Evolutionary conservation across 2,329 filamentous ascomycete species (phyloP).

Genomic region (Colletotrichum siamense): DNA sequence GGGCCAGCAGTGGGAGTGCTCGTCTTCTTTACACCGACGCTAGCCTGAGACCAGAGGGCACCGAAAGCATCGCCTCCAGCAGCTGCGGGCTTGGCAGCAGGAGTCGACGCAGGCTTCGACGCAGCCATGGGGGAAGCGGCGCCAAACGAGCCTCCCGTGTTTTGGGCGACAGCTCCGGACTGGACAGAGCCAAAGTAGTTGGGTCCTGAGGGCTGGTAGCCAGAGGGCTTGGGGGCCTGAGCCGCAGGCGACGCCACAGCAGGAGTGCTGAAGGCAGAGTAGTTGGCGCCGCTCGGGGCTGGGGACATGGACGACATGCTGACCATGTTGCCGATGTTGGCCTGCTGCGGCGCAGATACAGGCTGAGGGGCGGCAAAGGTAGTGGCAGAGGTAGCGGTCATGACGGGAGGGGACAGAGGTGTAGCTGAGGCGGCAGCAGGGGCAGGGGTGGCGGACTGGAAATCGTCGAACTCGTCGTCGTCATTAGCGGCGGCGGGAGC

Average conservation of each 20-base stretch:
- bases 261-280: conserved; percentile 66
- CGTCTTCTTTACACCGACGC: conserved; percentile 76
- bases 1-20: conserved; percentile 68
- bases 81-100: conserved; percentile 58
- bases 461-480: conserved; percentile 94
- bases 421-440: conserved; percentile 55
- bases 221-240: conserved; percentile 60
- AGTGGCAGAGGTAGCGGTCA: conserved; percentile 60
- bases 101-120: conserved; percentile 50
- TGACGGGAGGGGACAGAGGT: conserved; percentile 52
- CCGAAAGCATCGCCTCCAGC: conserved; percentile 87
- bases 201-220: conserved; percentile 79
- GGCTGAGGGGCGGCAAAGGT: conserved; percentile 86
- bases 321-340: conserved; percentile 80
- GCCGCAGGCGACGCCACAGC: conserved; percentile 41
- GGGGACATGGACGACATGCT: conserved; percentile 84
- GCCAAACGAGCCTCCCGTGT: conserved; percentile 25
- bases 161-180: conserved; percentile 33
- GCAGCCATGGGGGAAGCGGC: conserved; percentile 40
- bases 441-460: conserved; percentile 76
- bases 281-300: conserved; percentile 64
- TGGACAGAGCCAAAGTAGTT: conserved; percentile 95
- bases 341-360: conserved; percentile 80
- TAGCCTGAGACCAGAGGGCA: conserved; percentile 80
- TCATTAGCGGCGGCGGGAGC: conserved; percentile 41